phyloP scores from a whole-genome alignment of 148 eudicot genomes.

The Chenopodium album region DNA sequence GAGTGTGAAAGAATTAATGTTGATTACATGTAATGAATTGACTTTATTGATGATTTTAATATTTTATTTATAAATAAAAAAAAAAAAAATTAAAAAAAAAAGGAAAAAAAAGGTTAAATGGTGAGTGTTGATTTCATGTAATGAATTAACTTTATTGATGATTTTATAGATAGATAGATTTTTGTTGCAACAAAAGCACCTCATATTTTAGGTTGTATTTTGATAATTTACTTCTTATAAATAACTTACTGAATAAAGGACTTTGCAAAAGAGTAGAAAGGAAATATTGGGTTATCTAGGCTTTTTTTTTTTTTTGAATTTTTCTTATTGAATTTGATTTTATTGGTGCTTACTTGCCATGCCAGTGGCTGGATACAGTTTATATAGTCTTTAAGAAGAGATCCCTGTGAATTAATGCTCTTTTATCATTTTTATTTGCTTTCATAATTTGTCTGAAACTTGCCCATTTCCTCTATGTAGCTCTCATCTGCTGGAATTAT shows the following conservation, averaged over 20 bases:
- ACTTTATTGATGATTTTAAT: too few species aligned
- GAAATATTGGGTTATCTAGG: neutral
- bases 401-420: neutral
- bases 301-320: too few species aligned
- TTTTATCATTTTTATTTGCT: neutral
- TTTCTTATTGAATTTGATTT: neutral
- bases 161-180: too few species aligned
- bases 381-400: neutral
- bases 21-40: too few species aligned
- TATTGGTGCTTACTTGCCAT: neutral
- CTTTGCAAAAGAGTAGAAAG: neutral
- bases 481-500: conserved; percentile 86
- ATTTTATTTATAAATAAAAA: too few species aligned
- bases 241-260: neutral
- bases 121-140: too few species aligned
- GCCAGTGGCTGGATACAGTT: neutral
- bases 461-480: conserved; percentile 39
- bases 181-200: neutral
- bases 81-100: too few species aligned
- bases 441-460: conserved; percentile 3
- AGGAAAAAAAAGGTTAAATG: too few species aligned
- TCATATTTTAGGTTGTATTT: neutral
- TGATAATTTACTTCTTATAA: too few species aligned
- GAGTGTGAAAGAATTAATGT: too few species aligned
- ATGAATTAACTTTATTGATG: too few species aligned